Evolutionary conservation across 2,329 filamentous ascomycete genomes (phyloP), one percentile per base, ranked within the genome.

Genomic region (Penicillium crustosum): DNA sequence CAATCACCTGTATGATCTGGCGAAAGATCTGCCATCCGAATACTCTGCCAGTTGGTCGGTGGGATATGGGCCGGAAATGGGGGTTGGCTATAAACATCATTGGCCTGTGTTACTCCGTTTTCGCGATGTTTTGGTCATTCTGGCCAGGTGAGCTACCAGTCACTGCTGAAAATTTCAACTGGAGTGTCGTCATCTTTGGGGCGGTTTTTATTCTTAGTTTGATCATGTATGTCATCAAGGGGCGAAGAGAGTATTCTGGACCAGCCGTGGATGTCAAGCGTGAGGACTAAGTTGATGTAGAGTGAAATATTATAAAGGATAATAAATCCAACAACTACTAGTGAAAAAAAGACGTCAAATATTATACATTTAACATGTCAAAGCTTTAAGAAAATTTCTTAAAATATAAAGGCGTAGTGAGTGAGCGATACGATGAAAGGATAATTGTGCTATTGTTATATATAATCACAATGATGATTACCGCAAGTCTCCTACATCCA

Each of bases 41-140:
- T 6, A 68, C 72, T 2, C 69, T 82, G 13, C 78, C 76, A 0
- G 59, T 64, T 8, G 68, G 69, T 7, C 74, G 77, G 36, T 81
- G 75, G 74, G 67, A 64, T 13, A 72, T 83, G 19, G 80, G 80
- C 1, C 67, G 68, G 19, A 49, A 4, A 10, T 74, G 61, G n/a
- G 79, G 81, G 0, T 58, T 81, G 7, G 58, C 71, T 0, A 69
- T 82, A 54, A 82, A 83, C 55, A 63, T 77, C 10, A 75, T 75
- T 39, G 78, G 78, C 0, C 68, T 80, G 15, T 21, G 72, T 2
- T 84, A 79, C 64, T 70, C 78, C 1, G 59, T 73, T 1, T 73
- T 78, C 35, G 70, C 81, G 1, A 75, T 80, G 55, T 72, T 82
- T 45, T 81, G 81, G 66, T 70, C 73, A 15, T 79, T 80, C 55